Conservation (phyloP, 306 rosid genomes). For the Corylus americana region DNA sequence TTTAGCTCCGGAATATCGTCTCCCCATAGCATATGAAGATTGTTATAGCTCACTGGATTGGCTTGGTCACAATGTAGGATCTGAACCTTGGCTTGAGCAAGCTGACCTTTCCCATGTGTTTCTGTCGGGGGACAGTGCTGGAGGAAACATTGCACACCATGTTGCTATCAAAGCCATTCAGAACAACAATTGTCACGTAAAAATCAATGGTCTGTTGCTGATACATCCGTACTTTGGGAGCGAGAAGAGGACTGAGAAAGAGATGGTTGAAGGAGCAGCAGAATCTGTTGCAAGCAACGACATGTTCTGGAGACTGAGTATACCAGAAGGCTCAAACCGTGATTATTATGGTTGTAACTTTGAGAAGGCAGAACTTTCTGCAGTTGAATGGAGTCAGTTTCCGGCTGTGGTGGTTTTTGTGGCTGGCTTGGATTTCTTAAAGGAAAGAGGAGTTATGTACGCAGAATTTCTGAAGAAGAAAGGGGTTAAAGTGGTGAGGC, state of each 20-base stretch:
- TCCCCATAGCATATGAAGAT: constrained; percentile 74
- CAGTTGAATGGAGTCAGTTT: constrained; percentile 45
- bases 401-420: constrained; percentile 71
- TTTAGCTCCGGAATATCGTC: constrained; percentile 74
- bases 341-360: constrained; percentile 68
- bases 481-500: constrained; percentile 47
- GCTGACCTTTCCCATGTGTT: constrained; percentile 67
- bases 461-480: constrained; percentile 58
- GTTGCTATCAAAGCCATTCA: constrained; percentile 52
- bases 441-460: constrained; percentile 78
- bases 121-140: constrained; percentile 90
- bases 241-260: constrained; percentile 61
- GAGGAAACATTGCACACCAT: constrained; percentile 75
- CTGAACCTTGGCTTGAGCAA: constrained; percentile 53
- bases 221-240: constrained; percentile 92
- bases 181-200: constrained; percentile 22
- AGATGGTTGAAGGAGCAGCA: constrained; percentile 34
- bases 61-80: constrained; percentile 40
- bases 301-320: constrained; percentile 67
- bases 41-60: constrained; percentile 66
- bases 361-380: constrained; percentile 42
- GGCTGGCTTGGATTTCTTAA: constrained; percentile 71
- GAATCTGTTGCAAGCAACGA: constrained; percentile 39
- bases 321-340: constrained; percentile 52
- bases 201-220: constrained; percentile 54